Evolutionary conservation across 2,329 filamentous ascomycete species (phyloP), one percentile per base, ranked within the genome.

Genomic region (Fusarium paranaense): DNA sequence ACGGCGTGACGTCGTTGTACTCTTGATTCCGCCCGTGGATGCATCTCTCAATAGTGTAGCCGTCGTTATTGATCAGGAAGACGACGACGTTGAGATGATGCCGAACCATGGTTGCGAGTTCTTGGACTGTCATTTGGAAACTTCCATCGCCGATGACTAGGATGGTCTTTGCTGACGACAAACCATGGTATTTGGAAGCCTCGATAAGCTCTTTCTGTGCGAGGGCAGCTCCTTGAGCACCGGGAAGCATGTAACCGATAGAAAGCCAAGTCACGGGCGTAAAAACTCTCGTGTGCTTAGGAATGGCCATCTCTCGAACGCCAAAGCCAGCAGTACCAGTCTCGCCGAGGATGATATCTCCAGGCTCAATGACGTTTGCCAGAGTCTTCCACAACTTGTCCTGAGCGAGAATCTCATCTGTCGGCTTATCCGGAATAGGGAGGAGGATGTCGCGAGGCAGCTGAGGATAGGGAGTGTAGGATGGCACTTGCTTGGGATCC

Each of bases 51-150:
- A 90, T 89, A 0, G 89, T 89, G 72, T 91, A 91, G 0, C 89
- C 89, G 32, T 87, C 84, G 64, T 91, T 91, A 75, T 90, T 90
- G 73, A 91, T 86, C 10, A 91, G 76, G 68, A 91, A 85, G 22
- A 87, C 81, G n/a, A 77, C 82, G 5, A 87, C 84, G 40, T 88
- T 83, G 25, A 90, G 82, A 5, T 85, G 83, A 64, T 88, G 83
- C 18, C 83, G 83, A 73, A 93, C 89, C 75, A 93, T 92, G 2
- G 90, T 91, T 13, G 88, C 87, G 5, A 94, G 82, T 72, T 92
- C 91, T 78, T 93, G 91, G 0, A 87, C 90, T 0, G 91, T 93
- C 82, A 93, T 88, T 72, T 92, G 88, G 67, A 93, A 87, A 70
- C 89, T 91, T 5, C 91, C 91, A 62, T 92, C 90, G 6, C 90